These are phyloP conservation scores for Candida yuanshanica DNA, from an alignment of 805 yeast genomes.

Conservation along the genomic window DNA sequence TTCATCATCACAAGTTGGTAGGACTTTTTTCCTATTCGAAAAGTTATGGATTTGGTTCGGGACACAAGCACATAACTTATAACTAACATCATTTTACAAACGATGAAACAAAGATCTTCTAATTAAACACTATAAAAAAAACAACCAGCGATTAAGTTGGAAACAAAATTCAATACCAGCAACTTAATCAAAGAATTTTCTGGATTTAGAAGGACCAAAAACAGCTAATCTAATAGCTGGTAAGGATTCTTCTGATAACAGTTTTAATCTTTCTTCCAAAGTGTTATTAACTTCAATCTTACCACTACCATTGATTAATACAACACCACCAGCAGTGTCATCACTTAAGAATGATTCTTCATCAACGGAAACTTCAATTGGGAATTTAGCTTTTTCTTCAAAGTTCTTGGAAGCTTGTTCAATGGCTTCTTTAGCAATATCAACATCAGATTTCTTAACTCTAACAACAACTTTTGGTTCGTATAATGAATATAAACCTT, in stretches of 20 bases:
- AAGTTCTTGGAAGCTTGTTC: conserved; percentile 58
- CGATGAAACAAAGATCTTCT: neutral
- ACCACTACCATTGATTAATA: conserved; percentile 63
- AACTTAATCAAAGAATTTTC: conserved; percentile 82
- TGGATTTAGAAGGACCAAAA: conserved; percentile 77
- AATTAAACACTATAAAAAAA: neutral
- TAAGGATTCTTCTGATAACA: conserved; percentile 76
- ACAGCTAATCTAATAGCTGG: conserved; percentile 90
- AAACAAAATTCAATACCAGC: neutral
- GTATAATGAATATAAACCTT: conserved; percentile 64
- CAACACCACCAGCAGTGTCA: conserved; percentile 79
- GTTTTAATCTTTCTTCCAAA: conserved; percentile 84
- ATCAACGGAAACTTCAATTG: conserved; percentile 50
- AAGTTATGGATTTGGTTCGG: neutral
- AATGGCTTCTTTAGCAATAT: conserved; percentile 47
- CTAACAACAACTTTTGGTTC: conserved; percentile 61
- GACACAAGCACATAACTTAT: neutral
- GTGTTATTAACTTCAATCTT: conserved; percentile 91
- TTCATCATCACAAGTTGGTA: neutral
- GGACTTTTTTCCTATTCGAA: neutral
- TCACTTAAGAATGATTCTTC: conserved; percentile 54
- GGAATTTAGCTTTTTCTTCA: conserved; percentile 53
- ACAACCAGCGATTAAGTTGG: no score
- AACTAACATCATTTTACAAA: neutral
- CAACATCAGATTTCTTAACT: conserved; percentile 63